Evolutionary conservation across 2,329 filamentous ascomycete species (phyloP), one percentile per base, ranked within the genome.

Genomic region (Hymenoscyphus albidus): DNA sequence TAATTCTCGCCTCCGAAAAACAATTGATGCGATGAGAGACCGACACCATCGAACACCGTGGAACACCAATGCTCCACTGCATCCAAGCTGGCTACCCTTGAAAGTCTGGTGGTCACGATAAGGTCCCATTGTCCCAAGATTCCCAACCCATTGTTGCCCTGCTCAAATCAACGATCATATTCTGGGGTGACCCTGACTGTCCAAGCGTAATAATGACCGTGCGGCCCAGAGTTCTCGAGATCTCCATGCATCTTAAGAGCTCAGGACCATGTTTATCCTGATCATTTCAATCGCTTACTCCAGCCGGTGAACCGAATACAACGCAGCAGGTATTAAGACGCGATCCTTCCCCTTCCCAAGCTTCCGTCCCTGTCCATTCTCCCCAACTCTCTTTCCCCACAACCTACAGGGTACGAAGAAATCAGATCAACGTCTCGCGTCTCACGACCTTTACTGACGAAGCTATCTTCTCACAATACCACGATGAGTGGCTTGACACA

Each of bases 321-420:
- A 54, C 48, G 18, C 18, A 54, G 48, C 48, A 54, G 18, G 48
- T 54, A 54, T 54, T 54, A 54, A 54, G 48, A 54, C 48, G 48
- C 48, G 48, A 54, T 54, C 48, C 22, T 9, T 12, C 42, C 48
- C 48, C 13, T 27, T 22, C 48, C n/a, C 22, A 54, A 13, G 18
- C 22, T 54, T 27, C 9, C 12, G 48, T 54, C 48, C 48, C 48
- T 54, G 48, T 54, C 22, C 10, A 27, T 22, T 54, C 18, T 27
- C 48, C 44, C 48, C 48, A 54, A 54, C 48, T 22, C 18, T 18
- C 44, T 22, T 22, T 54, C 13, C 22, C 48, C 48, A 35, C 48
- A 22, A 54, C 48, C 48, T 12, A 27, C 48, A 54, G 48, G 48
- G n/a, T 54, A 54, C 48, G n/a, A 27, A 54, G 13, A 51, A 27